Evolutionary conservation across 78 protist species (phyloP), one percentile per base, ranked within the genome.

Genomic region (Cavenderia fasciculata): DNA sequence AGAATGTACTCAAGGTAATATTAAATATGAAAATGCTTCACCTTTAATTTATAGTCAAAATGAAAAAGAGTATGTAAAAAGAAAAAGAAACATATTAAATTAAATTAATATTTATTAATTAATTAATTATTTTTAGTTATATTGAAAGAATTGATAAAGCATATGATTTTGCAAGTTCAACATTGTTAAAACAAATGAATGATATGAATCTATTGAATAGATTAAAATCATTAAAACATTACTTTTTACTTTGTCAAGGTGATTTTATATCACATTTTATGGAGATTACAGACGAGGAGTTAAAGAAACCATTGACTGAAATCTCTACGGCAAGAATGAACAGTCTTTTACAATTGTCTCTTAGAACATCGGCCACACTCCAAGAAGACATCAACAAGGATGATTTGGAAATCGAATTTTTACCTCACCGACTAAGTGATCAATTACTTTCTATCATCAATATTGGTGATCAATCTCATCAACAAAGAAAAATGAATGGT

Each of bases 261-360:
- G 97, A 96, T 63, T 92, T 95, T 33, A 36, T 96, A 54, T 84
- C 87, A 7, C 96, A 94, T 40, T 96, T 96, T 46, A 79, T 96
- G 77, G 98, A 96, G 31, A 38, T 70, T 7, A 94, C 97, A 12
- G 69, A 34, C 25, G 86, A 88, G 3, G 96, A 95, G 49, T 84
- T 93, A 36, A 21, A 16, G 52, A 94, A 95, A 71, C 40, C 51
- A 23, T 86, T 74, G 33, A 19, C 63, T 21, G 94, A 92, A 8
- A 66, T 95, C 57, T 34, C 36, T 16, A n/a, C 46, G 82, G 49
- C 46, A 4, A 68, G 78, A 72, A 47, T 95, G 84, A 68, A 95
- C 51, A 38, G 91, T 31, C 70, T 88, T 46, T 51, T 95, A 57
- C 94, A 95, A 62, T 54, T 87, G 1, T 56, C 93, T 18, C 43